These are phyloP conservation scores for Clarireedia homoeocarpa DNA, from an alignment of 2,329 filamentous ascomycete species.

Conservation along the genomic window DNA sequence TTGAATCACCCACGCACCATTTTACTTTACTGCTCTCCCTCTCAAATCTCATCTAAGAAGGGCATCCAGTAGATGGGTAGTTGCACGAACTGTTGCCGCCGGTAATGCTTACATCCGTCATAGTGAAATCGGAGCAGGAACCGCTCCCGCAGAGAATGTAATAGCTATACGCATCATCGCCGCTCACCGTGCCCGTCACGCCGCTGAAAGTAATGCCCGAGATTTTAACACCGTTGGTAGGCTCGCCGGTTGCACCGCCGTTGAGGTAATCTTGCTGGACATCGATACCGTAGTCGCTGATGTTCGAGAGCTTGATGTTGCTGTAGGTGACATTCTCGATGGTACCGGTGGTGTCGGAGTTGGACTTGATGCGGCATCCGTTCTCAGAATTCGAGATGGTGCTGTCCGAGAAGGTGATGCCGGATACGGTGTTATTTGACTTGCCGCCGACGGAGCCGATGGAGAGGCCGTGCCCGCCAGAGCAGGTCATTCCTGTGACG, in stretches of 20 bases:
- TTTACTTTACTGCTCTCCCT: too few relatives aligned
- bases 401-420: slow-evolving; percentile 41
- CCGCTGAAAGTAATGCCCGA: slow-evolving; percentile 38
- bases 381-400: slow-evolving; percentile 44
- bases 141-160: slow-evolving; percentile 48
- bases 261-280: slow-evolving; percentile 48
- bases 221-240: slow-evolving; percentile 39
- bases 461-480: slow-evolving; percentile 38
- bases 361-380: slow-evolving; percentile 35
- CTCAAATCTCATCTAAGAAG: neutral
- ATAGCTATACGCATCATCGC: slow-evolving; percentile 32
- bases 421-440: slow-evolving; percentile 44
- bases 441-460: slow-evolving; percentile 52
- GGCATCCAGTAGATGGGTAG: slow-evolving; percentile 1
- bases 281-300: slow-evolving; percentile 39
- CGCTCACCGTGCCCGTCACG: slow-evolving; percentile 35
- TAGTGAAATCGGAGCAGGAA: slow-evolving; percentile 31
- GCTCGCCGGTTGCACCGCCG: slow-evolving; percentile 18
- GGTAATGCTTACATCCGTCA: neutral
- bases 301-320: slow-evolving; percentile 41
- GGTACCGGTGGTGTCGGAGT: slow-evolving; percentile 31
- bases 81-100: neutral
- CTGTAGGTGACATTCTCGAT: slow-evolving; percentile 45
- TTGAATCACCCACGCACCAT: too few relatives aligned
- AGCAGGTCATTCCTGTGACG: slow-evolving; percentile 24